Base-by-base conservation (phyloP, 495 filamentous ascomycete species). In the Parmelia sp. region DNA sequence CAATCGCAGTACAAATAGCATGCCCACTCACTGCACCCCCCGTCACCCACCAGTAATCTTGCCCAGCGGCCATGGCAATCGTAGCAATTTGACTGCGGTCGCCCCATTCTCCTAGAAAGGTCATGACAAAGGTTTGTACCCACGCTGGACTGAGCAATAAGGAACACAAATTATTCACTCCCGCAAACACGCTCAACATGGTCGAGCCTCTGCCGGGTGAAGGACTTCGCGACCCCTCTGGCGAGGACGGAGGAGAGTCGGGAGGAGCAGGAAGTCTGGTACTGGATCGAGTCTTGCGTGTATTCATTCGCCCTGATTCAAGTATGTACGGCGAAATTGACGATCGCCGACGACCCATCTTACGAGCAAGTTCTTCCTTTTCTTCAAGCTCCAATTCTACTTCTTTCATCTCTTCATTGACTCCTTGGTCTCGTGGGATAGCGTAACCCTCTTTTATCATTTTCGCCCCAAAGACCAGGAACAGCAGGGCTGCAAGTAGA, bases 51-150 rank as follows among this genome's bases (percentile, higher is more conserved):
- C 92, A 97, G 72, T 97, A 97, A 73, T 97, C 95, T 76, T 95
- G 90, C 4, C 94, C 94, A 14, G 94, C 94, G 56, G 94, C 95
- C 94, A 98, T 98, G 45, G 94, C 94, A 71, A 98, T 96, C 9
- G 94, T 98, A 21, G 94, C 95, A 71, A 98, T 98, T 75, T 98
- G 94, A 71, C 90, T 95, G 65, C 94, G 86, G 71, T 98, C 94
- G 57, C 94, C 94, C 94, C 95, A 97, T 74, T 98, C 94, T 14
- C 94, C 94, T 36, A 98, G 78, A 77, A 98, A 98, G 5, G 94
- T 98, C 94, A 98, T 98, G 66, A 92, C 85, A 74, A 98, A 98
- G 8, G 95, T 98, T 75, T 98, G 94, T 19, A 98, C 94, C 94
- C 94, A 98, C 1, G 92, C 94, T 4, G 94, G 94, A 72, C 90